phyloP scores from a whole-genome alignment of 371 early-diverging fungal species.

The Capniomyces stellatus region DNA sequence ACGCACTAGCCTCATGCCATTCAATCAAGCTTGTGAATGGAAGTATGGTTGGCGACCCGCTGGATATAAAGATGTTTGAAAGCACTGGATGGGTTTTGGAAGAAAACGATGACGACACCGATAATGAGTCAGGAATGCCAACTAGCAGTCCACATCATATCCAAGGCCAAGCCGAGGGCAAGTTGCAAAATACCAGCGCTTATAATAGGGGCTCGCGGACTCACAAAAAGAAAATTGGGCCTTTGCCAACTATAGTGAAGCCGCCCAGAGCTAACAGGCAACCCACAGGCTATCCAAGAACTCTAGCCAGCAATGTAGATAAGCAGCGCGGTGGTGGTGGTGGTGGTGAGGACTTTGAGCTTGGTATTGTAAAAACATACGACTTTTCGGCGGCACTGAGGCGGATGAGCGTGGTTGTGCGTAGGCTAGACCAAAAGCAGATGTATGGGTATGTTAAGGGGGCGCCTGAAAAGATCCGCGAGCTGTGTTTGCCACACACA shows the following conservation, averaged over 20 bases:
- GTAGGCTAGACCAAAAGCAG: conserved; percentile 37
- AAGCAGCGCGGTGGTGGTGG: conserved; percentile 5
- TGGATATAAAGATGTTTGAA: conserved; percentile 98
- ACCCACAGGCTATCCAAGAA: too few species aligned
- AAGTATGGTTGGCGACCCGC: conserved; percentile 88
- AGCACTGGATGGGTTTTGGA: conserved; percentile 85
- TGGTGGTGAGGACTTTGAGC: conserved; percentile 29
- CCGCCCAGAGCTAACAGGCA: conserved; percentile 53
- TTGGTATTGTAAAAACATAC: conserved; percentile 82
- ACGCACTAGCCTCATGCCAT: conserved; percentile 93
- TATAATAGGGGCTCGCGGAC: neutral
- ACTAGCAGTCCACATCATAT: conserved; percentile 2
- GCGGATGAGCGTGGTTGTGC: conserved; percentile 91
- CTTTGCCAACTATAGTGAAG: conserved; percentile 67
- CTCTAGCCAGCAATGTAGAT: conserved; percentile 10
- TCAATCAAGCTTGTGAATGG: conserved; percentile 80
- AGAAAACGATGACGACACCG: conserved; percentile 42
- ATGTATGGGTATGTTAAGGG: conserved; percentile 91
- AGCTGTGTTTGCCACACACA: conserved; percentile 57
- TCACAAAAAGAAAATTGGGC: neutral
- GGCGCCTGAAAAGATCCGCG: conserved; percentile 84
- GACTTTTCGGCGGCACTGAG: conserved; percentile 89
- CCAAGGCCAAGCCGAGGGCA: neutral
- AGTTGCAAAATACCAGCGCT: too few species aligned
- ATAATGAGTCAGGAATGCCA: conserved; percentile 1